These are phyloP conservation scores for Salix caprea DNA, from an alignment of 345 rosid species.

Conservation along the genomic window DNA sequence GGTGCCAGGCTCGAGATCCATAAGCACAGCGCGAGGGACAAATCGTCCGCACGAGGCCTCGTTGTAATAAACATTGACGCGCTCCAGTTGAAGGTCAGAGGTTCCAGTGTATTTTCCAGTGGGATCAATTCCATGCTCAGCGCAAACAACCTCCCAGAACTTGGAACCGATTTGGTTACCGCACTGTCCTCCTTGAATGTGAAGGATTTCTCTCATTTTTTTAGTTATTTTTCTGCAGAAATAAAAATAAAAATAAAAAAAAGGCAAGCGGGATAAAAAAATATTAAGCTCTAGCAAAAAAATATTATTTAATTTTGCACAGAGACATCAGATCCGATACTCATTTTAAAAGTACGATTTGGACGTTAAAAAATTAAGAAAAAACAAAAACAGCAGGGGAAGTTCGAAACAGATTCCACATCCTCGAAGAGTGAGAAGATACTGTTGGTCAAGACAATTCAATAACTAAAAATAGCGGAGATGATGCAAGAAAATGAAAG, in stretches of 20 bases:
- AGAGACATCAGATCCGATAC: not conserved
- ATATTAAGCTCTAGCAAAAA: not conserved
- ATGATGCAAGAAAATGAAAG: not conserved
- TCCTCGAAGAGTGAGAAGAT: not conserved
- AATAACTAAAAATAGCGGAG: not conserved
- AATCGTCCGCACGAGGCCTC: constrained; percentile 26
- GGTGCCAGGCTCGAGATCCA: constrained; percentile 31
- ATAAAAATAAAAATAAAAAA: not conserved
- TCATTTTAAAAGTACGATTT: not conserved
- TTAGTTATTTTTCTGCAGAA: not conserved
- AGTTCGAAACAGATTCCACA: not conserved
- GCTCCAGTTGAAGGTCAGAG: constrained; percentile 23
- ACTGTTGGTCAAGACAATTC: not conserved
- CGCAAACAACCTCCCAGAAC: constrained; percentile 30
- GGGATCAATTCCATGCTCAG: constrained; percentile 25
- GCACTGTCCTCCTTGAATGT: constrained; percentile 29
- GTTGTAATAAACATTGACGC: constrained; percentile 24
- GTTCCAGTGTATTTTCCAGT: constrained; percentile 22
- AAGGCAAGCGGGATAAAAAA: not conserved
- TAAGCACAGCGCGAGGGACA: constrained; percentile 27
- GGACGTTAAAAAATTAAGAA: not conserved
- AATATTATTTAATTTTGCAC: not conserved
- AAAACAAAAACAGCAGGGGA: not conserved
- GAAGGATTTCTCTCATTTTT: constrained; percentile 29
- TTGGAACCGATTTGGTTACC: constrained; percentile 29